Evolutionary conservation across 352 stramenopile genomes (phyloP).

Genomic region (Pythium phragmitis): DNA sequence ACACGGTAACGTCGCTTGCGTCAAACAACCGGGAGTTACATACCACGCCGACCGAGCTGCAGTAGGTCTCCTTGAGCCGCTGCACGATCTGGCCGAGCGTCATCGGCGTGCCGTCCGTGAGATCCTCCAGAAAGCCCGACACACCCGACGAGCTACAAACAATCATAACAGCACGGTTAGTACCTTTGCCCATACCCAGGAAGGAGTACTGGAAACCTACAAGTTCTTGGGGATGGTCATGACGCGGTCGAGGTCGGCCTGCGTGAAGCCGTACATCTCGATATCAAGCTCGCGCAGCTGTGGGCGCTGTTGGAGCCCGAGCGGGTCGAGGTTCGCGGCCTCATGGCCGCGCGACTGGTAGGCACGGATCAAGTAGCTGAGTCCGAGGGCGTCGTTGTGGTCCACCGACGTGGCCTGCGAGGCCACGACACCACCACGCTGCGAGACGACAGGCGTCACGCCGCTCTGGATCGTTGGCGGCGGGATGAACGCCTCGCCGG

Average conservation of each 20-base stretch:
- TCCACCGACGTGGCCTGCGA: slow-evolving; percentile 32
- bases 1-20: neutral
- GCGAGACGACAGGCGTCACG: slow-evolving; percentile 61
- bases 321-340: slow-evolving; percentile 95
- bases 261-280: slow-evolving; percentile 91
- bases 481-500: slow-evolving; percentile 81
- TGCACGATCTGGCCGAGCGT: slow-evolving; percentile 95
- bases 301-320: slow-evolving; percentile 82
- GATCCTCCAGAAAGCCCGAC: slow-evolving; percentile 87
- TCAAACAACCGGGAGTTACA: slow-evolving; percentile 13
- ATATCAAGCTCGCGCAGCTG: slow-evolving; percentile 87
- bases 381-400: slow-evolving; percentile 84
- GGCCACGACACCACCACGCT: slow-evolving; percentile 28
- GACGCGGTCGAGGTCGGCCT: slow-evolving; percentile 87
- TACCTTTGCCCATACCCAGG: no score
- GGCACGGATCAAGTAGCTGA: slow-evolving; percentile 97
- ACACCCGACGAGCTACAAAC: slow-evolving; percentile 71
- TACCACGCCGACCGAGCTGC: slow-evolving; percentile 93
- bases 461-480: slow-evolving; percentile 75
- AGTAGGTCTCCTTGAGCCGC: slow-evolving; percentile 96
- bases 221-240: slow-evolving; percentile 88
- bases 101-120: slow-evolving; percentile 70
- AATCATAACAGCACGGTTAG: slow-evolving; percentile 4
- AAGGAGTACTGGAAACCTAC: slow-evolving; percentile 34
- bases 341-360: slow-evolving; percentile 98